Conservation (phyloP, 2,329 filamentous ascomycete genomes). For the Clonostachys byssicola region DNA sequence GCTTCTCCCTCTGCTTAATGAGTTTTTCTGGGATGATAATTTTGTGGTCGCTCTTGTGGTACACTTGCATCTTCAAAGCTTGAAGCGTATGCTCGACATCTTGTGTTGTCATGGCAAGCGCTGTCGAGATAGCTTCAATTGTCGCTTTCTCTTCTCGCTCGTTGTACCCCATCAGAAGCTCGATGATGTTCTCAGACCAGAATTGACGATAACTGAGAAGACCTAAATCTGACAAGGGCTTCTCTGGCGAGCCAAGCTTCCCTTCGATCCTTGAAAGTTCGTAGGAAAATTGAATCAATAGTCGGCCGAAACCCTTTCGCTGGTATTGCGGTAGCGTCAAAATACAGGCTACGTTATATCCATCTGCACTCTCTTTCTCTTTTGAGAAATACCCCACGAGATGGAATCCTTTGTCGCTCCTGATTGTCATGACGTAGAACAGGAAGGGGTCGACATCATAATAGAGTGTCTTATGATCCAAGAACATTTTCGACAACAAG, state of each 20-base stretch:
- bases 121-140: constrained; percentile 76
- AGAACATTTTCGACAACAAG: constrained; percentile 89
- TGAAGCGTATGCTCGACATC: constrained; percentile 95
- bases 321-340: constrained; percentile 95
- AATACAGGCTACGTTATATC: constrained; percentile 98
- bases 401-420: constrained; percentile 86
- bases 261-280: constrained; percentile 93
- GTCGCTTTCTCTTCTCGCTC: constrained; percentile 69
- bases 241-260: constrained; percentile 93
- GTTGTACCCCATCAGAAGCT: constrained; percentile 72
- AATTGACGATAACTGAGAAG: constrained; percentile 93
- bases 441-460: constrained; percentile 99
- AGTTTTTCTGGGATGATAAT: constrained; percentile 86
- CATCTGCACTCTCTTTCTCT: constrained; percentile 94
- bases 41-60: constrained; percentile 95
- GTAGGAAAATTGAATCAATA: constrained; percentile 96
- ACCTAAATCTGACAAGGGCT: constrained; percentile 90
- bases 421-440: constrained; percentile 95
- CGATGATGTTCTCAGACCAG: constrained; percentile 93
- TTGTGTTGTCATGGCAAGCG: constrained; percentile 92
- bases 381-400: constrained; percentile 99
- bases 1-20: constrained; percentile 73
- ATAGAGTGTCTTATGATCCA: constrained; percentile 97
- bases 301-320: constrained; percentile 85
- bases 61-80: constrained; percentile 90